Evolutionary conservation across 192 early-diverging fungal species (phyloP), one percentile per base, ranked within the genome.

Genomic region (Martensiomyces pterosporus): DNA sequence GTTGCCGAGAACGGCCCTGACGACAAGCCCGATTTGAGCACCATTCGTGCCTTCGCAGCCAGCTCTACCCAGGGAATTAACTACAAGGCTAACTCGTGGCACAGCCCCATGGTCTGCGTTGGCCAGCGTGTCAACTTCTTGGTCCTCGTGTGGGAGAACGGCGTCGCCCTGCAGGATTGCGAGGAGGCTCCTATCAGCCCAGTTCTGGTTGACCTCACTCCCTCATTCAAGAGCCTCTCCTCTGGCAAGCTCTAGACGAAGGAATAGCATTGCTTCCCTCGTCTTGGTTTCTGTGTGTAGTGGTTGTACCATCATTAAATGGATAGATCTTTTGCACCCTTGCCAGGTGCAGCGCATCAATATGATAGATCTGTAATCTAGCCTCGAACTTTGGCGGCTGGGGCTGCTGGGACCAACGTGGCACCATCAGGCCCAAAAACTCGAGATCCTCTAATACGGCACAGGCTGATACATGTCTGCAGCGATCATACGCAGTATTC

Each of bases 71-170:
- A 92, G 70, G 92, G 87, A 2, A 79, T 94, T 52, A 91, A 82
- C 65, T 94, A 94, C 63, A 67, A 76, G 43, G 76, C 81, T 12
- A 88, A 86, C 56, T 78, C 83, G 37, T 94, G 92, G 92, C 92
- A 94, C 59, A 88, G 90, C 64, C 91, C 91, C 14, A 92, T 94
- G 89, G 76, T 94, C 37, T 79, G 77, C 7, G 55, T 91, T 9
- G 79, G 81, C 39, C 48, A 75, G 48, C 67, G 65, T 29, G 76
- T 82, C 21, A 67, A 82, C 45, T 94, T 91, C 52, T 45, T 81
- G 14, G 81, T 82, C n/a, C 61, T 91, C 33, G 85, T 90, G 10
- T 83, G 87, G 67, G 92, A 94, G 70, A 83, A 79, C 54, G 83
- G 81, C 43, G 65, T 80, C 9, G 58, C 80, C 12, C 67, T 83